Percentiles rank a stretch among this genome's conserved stretches.
Evolutionary conservation across 2,329 filamentous ascomycete species (phyloP).

Genomic region (Tolypocladium endophyticum): DNA sequence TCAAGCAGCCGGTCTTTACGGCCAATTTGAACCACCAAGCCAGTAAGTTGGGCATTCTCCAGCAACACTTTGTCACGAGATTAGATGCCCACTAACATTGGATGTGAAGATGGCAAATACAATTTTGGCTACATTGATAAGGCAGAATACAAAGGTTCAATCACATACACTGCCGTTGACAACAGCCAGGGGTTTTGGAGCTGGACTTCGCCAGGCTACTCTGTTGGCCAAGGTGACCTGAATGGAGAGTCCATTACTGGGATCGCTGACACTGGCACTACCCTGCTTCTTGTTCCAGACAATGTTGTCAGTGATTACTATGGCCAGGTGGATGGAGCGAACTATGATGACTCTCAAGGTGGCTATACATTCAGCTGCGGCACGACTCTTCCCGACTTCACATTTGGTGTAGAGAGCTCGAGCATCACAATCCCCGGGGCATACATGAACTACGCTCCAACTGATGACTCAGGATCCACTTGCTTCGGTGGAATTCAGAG

Average conservation of each 20-base stretch:
- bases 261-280: slow-evolving; percentile 51
- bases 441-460: slow-evolving; percentile 40
- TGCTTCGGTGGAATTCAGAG: slow-evolving; percentile 61
- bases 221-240: slow-evolving; percentile 7
- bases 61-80: neutral
- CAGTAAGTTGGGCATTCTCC: slow-evolving; percentile 4
- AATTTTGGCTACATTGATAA: slow-evolving; percentile 64
- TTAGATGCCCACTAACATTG: neutral
- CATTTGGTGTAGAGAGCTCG: slow-evolving; percentile 45
- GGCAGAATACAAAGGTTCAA: slow-evolving; percentile 49
- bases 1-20: slow-evolving; percentile 45
- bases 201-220: slow-evolving; percentile 12
- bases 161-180: slow-evolving; percentile 54
- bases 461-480: slow-evolving; percentile 23
- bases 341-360: slow-evolving; percentile 19
- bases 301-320: slow-evolving; percentile 39
- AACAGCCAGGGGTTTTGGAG: slow-evolving; percentile 54
- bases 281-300: slow-evolving; percentile 47
- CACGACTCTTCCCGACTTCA: slow-evolving; percentile 32
- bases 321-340: slow-evolving; percentile 23
- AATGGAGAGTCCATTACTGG: slow-evolving; percentile 20
- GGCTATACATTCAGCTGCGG: slow-evolving; percentile 32
- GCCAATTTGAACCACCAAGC: slow-evolving; percentile 49
- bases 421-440: slow-evolving; percentile 43
- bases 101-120: slow-evolving; percentile 45